These are phyloP conservation scores for Podochytrium sp. DNA, from an alignment of 192 early-diverging fungal species.

Conservation along the genomic window DNA sequence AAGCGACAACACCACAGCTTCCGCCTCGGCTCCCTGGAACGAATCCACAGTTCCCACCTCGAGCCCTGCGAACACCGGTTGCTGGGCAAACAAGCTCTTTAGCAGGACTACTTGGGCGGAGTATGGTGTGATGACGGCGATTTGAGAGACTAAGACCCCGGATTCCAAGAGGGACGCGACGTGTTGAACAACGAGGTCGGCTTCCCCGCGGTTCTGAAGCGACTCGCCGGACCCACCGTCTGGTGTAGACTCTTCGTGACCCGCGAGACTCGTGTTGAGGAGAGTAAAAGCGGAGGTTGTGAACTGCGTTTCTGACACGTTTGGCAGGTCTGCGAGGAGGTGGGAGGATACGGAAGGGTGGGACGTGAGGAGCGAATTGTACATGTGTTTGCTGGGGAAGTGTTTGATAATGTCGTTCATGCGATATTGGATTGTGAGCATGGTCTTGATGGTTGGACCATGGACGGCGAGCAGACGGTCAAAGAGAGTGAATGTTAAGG, in stretches of 20 bases:
- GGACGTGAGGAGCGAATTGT: constrained; percentile 69
- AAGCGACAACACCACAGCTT: constrained; percentile 79
- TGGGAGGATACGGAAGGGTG: constrained; percentile 66
- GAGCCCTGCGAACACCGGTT: constrained; percentile 12
- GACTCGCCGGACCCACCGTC: constrained; percentile 45
- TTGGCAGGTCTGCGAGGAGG: constrained; percentile 65
- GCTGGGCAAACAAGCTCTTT: background rate
- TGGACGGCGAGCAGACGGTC: constrained; percentile 70
- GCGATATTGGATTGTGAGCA: constrained; percentile 86
- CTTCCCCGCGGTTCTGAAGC: constrained; percentile 81
- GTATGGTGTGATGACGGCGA: constrained; percentile 90
- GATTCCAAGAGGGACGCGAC: constrained; percentile 64
- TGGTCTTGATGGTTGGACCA: constrained; percentile 61
- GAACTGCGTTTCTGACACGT: constrained; percentile 59
- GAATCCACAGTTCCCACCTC: constrained; percentile 33
- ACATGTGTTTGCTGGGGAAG: constrained; percentile 71
- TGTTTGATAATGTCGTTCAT: constrained; percentile 84
- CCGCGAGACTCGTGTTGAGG: constrained; percentile 64
- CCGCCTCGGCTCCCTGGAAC: constrained; percentile 79
- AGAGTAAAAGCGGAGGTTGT: constrained; percentile 62
- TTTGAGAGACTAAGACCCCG: constrained; percentile 64
- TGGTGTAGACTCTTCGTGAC: constrained; percentile 2
- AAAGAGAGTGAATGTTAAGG: constrained; percentile 68
- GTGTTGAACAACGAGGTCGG: constrained; percentile 63
- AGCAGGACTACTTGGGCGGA: constrained; percentile 70